Evolutionary conservation across 768 basidiomycete genomes (phyloP).

Genomic region (Hydnomerulius pinastri): DNA sequence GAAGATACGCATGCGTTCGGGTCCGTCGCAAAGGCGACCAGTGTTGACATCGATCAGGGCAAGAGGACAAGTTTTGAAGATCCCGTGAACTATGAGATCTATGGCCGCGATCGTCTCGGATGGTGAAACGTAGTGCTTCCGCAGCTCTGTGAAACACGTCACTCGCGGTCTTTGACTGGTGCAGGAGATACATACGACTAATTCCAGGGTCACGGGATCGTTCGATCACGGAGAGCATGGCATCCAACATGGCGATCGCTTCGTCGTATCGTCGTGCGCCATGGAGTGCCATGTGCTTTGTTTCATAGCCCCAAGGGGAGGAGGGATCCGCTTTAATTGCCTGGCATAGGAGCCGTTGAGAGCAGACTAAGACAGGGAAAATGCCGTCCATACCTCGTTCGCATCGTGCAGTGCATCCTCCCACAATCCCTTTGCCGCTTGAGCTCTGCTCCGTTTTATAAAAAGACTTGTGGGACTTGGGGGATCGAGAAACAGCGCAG

Average conservation of each 20-base stretch:
- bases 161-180: background rate
- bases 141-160: background rate
- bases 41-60: slow-evolving; percentile 8
- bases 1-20: background rate
- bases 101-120: background rate
- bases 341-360: background rate
- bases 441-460: slow-evolving; percentile 13
- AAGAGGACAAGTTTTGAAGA: slow-evolving; percentile 2
- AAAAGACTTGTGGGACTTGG: background rate
- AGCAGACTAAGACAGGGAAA: background rate
- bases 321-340: background rate
- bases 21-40: background rate
- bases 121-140: slow-evolving; percentile 5
- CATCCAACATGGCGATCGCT: background rate
- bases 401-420: slow-evolving; percentile 14
- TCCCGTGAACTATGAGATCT: background rate
- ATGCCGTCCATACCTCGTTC: slow-evolving; percentile 4
- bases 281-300: background rate
- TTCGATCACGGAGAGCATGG: background rate
- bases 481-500: slow-evolving; percentile 13
- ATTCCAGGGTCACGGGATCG: background rate
- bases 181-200: background rate
- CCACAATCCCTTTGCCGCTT: slow-evolving; percentile 2
- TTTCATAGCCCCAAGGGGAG: slow-evolving; percentile 3
- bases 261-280: slow-evolving; percentile 17